Evolutionary conservation across 225 moss, liverwort and hornwort genomes (phyloP).

Genomic region (Marchantia polymorpha): DNA sequence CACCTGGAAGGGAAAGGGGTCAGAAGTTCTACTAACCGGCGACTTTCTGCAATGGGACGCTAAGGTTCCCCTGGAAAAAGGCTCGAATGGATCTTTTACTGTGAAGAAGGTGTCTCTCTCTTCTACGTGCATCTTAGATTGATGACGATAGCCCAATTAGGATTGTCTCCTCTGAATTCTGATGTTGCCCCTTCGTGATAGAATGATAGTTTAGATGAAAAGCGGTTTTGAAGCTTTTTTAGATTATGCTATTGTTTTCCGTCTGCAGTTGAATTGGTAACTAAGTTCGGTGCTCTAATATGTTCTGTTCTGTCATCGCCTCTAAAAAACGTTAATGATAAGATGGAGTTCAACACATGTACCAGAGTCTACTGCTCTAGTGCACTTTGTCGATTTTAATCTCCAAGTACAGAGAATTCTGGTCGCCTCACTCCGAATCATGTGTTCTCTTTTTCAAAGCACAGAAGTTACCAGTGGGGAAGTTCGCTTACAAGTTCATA

Average conservation of each 20-base stretch:
- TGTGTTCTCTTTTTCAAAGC: neutral
- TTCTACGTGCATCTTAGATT: neutral
- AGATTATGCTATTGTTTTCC: too few relatives aligned
- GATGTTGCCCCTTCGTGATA: too few relatives aligned
- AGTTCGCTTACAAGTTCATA: constrained; percentile 74
- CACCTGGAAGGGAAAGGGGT: constrained; percentile 75
- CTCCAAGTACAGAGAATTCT: neutral
- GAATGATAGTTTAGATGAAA: too few relatives aligned
- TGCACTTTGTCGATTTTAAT: too few relatives aligned
- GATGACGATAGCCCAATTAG: neutral
- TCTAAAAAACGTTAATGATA: too few relatives aligned
- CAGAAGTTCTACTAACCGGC: constrained; percentile 62
- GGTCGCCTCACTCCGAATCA: constrained; percentile 2
- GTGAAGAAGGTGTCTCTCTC: constrained; percentile 64
- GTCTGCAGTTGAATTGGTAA: too few relatives aligned
- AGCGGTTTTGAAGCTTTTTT: too few relatives aligned
- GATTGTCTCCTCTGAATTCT: neutral
- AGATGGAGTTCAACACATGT: too few relatives aligned
- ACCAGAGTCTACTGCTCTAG: too few relatives aligned
- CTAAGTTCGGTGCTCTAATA: too few relatives aligned
- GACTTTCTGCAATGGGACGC: constrained; percentile 85
- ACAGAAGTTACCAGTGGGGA: constrained; percentile 79
- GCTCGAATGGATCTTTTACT: constrained; percentile 58
- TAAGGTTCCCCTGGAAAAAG: constrained; percentile 60
- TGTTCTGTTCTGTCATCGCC: too few relatives aligned